Conservation (phyloP, 441 rosid species). For the Jatropha multifida region DNA sequence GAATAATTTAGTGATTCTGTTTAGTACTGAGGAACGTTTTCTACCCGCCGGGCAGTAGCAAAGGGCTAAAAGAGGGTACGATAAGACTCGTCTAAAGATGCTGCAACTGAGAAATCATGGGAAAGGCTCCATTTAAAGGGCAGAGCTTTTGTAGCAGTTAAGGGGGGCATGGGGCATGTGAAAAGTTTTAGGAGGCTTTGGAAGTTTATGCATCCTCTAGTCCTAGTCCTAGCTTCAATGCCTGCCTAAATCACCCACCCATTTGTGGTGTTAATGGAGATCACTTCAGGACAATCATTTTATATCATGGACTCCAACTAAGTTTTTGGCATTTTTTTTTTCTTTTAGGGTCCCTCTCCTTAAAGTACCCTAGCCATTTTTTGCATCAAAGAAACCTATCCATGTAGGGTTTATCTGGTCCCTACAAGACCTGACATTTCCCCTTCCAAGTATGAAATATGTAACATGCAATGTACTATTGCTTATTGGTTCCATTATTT, state of each 20-base stretch:
- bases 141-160: neutral
- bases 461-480: neutral
- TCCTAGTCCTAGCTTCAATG: neutral
- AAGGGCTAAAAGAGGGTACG: neutral
- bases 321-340: neutral
- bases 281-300: constrained; percentile 17
- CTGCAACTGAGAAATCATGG: neutral
- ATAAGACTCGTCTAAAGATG: neutral
- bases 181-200: neutral
- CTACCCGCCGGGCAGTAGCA: too few species aligned
- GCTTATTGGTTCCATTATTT: too few species aligned
- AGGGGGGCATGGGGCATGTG: neutral
- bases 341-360: neutral
- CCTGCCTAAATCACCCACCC: neutral
- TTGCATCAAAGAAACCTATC: neutral
- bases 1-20: too few species aligned
- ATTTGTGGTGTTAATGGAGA: neutral
- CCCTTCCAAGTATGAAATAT: neutral
- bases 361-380: neutral
- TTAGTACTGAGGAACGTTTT: too few species aligned
- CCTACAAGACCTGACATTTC: neutral
- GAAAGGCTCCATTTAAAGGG: neutral
- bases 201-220: neutral
- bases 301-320: constrained; percentile 21
- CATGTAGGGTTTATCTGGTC: neutral